These are phyloP conservation scores for Exophiala xenobiotica DNA, from an alignment of 2,329 filamentous ascomycete species.

Conservation along the genomic window DNA sequence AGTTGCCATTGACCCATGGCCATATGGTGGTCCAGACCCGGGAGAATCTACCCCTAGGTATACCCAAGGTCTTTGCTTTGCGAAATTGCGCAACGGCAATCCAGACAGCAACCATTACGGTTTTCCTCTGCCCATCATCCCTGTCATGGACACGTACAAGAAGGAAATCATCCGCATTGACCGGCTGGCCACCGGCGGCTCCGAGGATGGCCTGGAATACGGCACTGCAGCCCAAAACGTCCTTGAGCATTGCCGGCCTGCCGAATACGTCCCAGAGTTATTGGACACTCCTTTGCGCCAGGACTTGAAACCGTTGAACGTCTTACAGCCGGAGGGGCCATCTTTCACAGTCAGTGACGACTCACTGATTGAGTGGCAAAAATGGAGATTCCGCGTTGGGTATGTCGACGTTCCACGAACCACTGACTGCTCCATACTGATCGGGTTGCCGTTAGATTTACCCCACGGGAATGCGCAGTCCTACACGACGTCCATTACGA, in stretches of 20 bases:
- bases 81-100: slow-evolving; percentile 47
- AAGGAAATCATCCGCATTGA: slow-evolving; percentile 58
- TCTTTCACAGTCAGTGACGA: slow-evolving; percentile 60
- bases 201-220: slow-evolving; percentile 48
- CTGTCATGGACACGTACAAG: slow-evolving; percentile 58
- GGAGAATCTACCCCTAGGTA: slow-evolving; percentile 53
- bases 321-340: slow-evolving; percentile 68
- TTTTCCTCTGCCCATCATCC: slow-evolving; percentile 59
- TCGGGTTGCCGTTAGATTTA: slow-evolving; percentile 46
- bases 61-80: slow-evolving; percentile 57
- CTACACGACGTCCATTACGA: slow-evolving; percentile 71
- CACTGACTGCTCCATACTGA: slow-evolving; percentile 29
- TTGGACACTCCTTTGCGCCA: slow-evolving; percentile 48
- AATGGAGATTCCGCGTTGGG: slow-evolving; percentile 65
- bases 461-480: slow-evolving; percentile 67
- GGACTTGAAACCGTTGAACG: slow-evolving; percentile 68
- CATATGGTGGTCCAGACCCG: slow-evolving; percentile 54
- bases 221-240: slow-evolving; percentile 44
- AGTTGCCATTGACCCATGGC: slow-evolving; percentile 57
- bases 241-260: slow-evolving; percentile 52
- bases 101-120: slow-evolving; percentile 62
- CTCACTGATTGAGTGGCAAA: slow-evolving; percentile 58
- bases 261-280: slow-evolving; percentile 54
- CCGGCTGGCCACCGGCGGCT: slow-evolving; percentile 53
- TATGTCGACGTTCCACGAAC: slow-evolving; percentile 38